phyloP scores from a whole-genome alignment of 352 stramenopile species.

The Phytophthora cryptogea region DNA sequence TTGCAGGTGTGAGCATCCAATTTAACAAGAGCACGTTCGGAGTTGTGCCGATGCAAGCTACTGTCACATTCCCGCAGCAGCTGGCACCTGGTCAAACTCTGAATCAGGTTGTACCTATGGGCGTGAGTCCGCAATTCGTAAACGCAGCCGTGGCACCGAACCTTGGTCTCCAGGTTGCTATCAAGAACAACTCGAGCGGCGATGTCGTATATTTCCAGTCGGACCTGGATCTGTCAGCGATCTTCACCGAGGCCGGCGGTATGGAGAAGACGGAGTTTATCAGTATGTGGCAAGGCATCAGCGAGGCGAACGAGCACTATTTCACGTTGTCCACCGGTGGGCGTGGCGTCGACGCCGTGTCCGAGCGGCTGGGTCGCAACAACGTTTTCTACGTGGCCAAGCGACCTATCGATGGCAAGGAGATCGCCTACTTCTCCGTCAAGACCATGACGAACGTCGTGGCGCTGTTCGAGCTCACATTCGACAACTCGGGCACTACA shows the following conservation, averaged over 20 bases:
- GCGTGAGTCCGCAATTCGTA: constrained; percentile 79
- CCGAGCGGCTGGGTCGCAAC: constrained; percentile 83
- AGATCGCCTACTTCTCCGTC: constrained; percentile 96
- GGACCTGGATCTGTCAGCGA: constrained; percentile 89
- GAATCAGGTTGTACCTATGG: constrained; percentile 75
- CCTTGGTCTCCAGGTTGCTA: constrained; percentile 93
- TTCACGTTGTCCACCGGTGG: constrained; percentile 80
- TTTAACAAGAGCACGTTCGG: constrained; percentile 99
- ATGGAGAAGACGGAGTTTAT: constrained; percentile 95
- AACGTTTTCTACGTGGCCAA: constrained; percentile 96
- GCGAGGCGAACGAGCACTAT: constrained; percentile 95
- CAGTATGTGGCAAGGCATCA: constrained; percentile 95
- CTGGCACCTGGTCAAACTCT: constrained; percentile 75
- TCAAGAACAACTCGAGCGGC: constrained; percentile 96
- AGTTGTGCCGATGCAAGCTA: constrained; percentile 92
- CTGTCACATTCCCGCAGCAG: constrained; percentile 81
- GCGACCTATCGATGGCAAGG: constrained; percentile 92
- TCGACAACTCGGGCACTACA: constrained; percentile 90
- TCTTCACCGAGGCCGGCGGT: constrained; percentile 88
- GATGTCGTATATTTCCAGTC: constrained; percentile 97
- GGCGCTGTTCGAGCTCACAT: constrained; percentile 95
- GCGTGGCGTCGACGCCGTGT: constrained; percentile 84
- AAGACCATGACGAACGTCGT: constrained; percentile 93
- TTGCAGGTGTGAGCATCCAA: constrained; percentile 94
- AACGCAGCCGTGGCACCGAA: constrained; percentile 77